A percentile compares a stretch with the other conserved stretches of the same genome.
Conservation (phyloP, 345 rosid genomes). For the Citrus glauca region DNA sequence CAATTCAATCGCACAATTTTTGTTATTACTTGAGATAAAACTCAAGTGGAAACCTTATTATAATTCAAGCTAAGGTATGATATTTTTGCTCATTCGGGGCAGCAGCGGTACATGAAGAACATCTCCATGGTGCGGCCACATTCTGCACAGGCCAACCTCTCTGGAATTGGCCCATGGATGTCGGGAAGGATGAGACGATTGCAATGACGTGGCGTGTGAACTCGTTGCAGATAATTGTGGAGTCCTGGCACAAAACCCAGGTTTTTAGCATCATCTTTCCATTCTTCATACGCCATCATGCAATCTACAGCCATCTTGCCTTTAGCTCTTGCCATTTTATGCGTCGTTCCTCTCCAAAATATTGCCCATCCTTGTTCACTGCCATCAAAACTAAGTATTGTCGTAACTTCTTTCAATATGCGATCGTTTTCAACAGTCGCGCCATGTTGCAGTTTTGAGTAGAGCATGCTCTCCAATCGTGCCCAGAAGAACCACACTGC, state of each 20-base stretch:
- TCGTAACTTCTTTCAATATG: constrained; percentile 30
- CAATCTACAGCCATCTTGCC: background rate
- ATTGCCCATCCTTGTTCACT: constrained; percentile 37
- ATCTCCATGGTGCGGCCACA: constrained; percentile 39
- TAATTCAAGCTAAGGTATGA: background rate
- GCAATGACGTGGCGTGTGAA: constrained; percentile 24
- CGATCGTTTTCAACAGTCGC: constrained; percentile 11
- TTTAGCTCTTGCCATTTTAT: constrained; percentile 16
- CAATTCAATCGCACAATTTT: background rate
- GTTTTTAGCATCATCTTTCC: background rate
- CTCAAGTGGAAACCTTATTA: background rate
- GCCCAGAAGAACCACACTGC: constrained; percentile 35
- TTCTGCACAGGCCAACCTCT: constrained; percentile 28
- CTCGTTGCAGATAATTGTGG: background rate
- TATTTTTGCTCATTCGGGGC: constrained; percentile 17
- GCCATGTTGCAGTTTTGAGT: constrained; percentile 27
- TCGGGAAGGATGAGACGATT: constrained; percentile 33
- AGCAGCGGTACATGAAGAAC: constrained; percentile 39
- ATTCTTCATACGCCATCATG: background rate
- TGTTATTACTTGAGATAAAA: background rate
- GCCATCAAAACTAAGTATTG: constrained; percentile 31
- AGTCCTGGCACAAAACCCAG: constrained; percentile 13
- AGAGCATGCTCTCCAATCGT: constrained; percentile 36
- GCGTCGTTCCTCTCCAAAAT: background rate
- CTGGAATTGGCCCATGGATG: constrained; percentile 22